These are phyloP conservation scores for Cucumis cinereus DNA, from an alignment of 306 rosid species.

Conservation along the genomic window DNA sequence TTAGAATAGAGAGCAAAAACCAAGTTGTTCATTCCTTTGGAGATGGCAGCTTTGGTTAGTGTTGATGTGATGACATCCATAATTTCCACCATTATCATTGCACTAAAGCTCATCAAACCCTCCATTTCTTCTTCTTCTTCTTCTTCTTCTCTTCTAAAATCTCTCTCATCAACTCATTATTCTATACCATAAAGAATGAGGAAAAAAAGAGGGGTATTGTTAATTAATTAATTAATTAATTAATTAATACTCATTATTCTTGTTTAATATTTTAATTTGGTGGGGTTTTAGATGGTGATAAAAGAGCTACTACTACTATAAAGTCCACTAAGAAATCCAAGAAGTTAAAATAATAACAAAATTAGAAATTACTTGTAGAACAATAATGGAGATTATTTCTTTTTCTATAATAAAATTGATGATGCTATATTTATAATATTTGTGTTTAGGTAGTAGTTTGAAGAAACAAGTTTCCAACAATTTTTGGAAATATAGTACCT, in stretches of 20 bases:
- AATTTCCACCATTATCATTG: conserved; percentile 27
- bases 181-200: no score
- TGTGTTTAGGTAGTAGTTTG: neutral
- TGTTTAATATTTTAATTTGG: no score
- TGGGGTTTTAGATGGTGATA: no score
- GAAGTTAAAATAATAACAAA: no score
- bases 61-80: conserved; percentile 22
- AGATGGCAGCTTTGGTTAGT: conserved; percentile 32
- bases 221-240: no score
- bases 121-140: neutral
- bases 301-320: no score
- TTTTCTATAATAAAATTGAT: neutral
- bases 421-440: neutral
- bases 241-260: no score
- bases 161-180: no score
- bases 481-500: neutral
- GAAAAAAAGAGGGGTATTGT: no score
- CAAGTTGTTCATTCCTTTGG: conserved; percentile 27
- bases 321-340: no score
- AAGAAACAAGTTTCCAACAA: neutral
- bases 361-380: neutral
- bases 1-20: conserved; percentile 32
- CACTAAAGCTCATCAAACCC: conserved; percentile 10
- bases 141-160: neutral
- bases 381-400: neutral